Evolutionary conservation across 495 filamentous ascomycete genomes (phyloP), one percentile per base, ranked within the genome.

Genomic region (Geopyxis carbonaria): DNA sequence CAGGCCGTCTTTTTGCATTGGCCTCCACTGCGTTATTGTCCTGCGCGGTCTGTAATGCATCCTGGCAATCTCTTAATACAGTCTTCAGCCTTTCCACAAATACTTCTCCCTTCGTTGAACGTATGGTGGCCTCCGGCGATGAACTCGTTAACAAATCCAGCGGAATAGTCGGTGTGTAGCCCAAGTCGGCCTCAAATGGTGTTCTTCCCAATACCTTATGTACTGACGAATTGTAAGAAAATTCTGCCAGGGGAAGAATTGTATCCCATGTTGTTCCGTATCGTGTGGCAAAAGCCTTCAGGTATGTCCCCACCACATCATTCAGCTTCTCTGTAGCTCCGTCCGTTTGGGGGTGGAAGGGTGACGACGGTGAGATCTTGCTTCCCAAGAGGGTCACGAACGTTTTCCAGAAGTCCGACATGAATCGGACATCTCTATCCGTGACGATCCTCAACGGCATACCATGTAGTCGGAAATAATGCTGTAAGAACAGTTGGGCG

Each of bases 141-240:
- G n/a, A n/a, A n/a, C n/a, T n/a, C n/a, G 38, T 20, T 4, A 41
- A n/a, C 8, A 20, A 19, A 33, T 41, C 38, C 1, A 41, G 27
- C n/a, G 38, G 38, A 24, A 41, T 41, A 10, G 3, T 1, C 1
- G n/a, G 38, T 3, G 32, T 14, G 21, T 41, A 41, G 4, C 20
- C 13, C n/a, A 41, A 15, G 21, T 41, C 38, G 2, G 38, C 38
- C 15, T 41, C 27, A 22, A 41, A 41, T n/a, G 38, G 38, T 7
- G 38, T 15, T 13, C 30, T 41, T 19, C 15, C 18, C 1, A 32
- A 31, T 8, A 19, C 16, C 29, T 29, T 33, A 4, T 41, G 38
- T 4, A 7, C 11, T 2, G 25, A 20, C 9, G 38, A 21, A 24
- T 41, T 41, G 6, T 41, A 41, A 13, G 27, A 24, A 1, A 41